Evolutionary conservation across 2,329 filamentous ascomycete genomes (phyloP).

Genomic region (Trichoderma endophyticum): DNA sequence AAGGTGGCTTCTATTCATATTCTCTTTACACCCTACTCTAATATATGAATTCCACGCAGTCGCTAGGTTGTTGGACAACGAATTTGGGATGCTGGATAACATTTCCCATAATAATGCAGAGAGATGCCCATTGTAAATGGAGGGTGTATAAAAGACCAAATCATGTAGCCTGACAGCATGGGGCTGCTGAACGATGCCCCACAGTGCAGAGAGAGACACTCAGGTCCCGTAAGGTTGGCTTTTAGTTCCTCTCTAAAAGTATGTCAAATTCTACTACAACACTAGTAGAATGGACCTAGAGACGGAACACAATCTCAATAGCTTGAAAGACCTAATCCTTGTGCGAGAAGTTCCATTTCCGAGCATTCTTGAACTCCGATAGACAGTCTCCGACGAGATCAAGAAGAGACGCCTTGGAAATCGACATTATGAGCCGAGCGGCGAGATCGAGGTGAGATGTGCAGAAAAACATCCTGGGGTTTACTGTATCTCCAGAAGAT

Average conservation of each 20-base stretch:
- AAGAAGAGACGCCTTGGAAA: too few relatives aligned
- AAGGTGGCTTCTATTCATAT: too few relatives aligned
- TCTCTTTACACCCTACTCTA: too few relatives aligned
- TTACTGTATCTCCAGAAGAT: too few relatives aligned
- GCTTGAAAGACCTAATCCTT: neutral
- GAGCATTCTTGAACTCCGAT: neutral
- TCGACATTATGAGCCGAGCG: too few relatives aligned
- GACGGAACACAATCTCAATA: neutral
- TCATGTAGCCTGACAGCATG: neutral
- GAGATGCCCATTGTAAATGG: rapidly evolving
- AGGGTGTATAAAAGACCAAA: neutral
- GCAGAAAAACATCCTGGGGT: rapidly evolving
- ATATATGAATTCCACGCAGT: too few relatives aligned
- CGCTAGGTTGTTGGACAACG: too few relatives aligned
- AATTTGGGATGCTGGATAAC: too few relatives aligned
- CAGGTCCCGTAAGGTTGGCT: neutral
- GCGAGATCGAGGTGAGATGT: too few relatives aligned
- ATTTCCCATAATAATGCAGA: too few relatives aligned
- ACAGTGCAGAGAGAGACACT: neutral
- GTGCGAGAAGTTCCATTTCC: neutral
- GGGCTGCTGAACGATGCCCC: neutral
- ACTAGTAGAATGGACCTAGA: neutral
- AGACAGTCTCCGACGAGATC: too few relatives aligned
- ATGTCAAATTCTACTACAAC: too few relatives aligned
- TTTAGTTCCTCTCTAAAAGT: neutral